These are phyloP conservation scores for Fusarium siculi DNA, from an alignment of 2,329 filamentous ascomycete genomes.

Conservation along the genomic window DNA sequence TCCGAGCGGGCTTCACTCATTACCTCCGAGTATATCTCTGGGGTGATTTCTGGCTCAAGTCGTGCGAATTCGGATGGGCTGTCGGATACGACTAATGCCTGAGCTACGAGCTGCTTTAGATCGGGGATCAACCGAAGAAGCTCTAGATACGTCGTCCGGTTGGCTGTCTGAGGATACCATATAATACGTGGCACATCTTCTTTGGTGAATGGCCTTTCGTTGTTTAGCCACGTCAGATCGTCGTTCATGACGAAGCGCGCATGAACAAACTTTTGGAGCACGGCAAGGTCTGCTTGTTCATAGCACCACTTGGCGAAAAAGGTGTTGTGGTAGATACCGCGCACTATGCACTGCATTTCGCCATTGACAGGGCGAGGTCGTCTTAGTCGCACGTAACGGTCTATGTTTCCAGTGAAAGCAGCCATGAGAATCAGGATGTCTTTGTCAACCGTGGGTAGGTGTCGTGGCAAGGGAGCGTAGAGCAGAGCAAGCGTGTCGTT, in stretches of 20 bases:
- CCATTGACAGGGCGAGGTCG: conserved; percentile 28
- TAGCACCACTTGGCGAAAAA: conserved; percentile 7
- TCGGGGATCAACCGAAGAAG: not conserved
- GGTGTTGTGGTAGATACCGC: conserved; percentile 4
- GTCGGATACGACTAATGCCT: not conserved
- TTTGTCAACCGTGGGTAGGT: conserved; percentile 52
- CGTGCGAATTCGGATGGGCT: too few species aligned
- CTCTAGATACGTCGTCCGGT: not conserved
- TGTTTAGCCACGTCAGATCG: not conserved
- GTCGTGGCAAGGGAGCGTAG: conserved; percentile 46
- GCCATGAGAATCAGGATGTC: conserved; percentile 51
- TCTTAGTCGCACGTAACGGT: conserved; percentile 52
- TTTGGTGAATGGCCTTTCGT: not conserved
- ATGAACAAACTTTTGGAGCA: not conserved
- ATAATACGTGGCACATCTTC: not conserved
- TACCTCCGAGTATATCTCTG: not conserved
- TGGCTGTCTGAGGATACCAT: not conserved
- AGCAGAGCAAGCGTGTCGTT: not conserved
- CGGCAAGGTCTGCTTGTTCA: not conserved
- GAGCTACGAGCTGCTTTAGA: not conserved
- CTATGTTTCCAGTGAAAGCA: conserved; percentile 52
- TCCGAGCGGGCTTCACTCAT: accelerated
- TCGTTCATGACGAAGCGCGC: conserved; percentile 3
- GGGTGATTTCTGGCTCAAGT: not conserved
- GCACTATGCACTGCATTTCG: conserved; percentile 2